phyloP scores from a whole-genome alignment of 1,284 basidiomycete genomes.

The Malassezia brasiliensis region DNA sequence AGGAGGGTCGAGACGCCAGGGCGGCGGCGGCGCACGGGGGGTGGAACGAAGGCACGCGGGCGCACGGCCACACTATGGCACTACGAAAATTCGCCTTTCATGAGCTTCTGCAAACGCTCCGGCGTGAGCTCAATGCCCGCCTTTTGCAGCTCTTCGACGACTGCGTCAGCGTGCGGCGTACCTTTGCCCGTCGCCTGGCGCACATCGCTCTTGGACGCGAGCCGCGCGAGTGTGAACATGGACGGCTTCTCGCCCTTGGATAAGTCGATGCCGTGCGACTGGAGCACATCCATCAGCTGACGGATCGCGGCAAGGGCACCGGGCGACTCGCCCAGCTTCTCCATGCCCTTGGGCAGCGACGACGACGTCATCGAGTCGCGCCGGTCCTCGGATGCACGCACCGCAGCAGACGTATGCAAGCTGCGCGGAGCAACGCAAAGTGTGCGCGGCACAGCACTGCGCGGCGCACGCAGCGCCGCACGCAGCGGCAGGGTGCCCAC shows the following conservation, averaged over 20 bases:
- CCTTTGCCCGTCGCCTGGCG: constrained; percentile 29
- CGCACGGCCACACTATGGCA: no score
- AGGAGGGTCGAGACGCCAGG: no score
- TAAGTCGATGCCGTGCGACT: constrained; percentile 33
- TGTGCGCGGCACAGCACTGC: neutral
- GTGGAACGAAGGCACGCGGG: no score
- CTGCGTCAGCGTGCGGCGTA: constrained; percentile 19
- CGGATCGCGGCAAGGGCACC: constrained; percentile 28
- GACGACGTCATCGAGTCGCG: constrained; percentile 1
- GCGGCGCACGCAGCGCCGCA: neutral
- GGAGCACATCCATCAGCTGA: constrained; percentile 27
- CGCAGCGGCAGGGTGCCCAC: neutral
- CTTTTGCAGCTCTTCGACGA: constrained; percentile 35
- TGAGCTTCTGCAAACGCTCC: constrained; percentile 28
- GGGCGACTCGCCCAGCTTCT: constrained; percentile 31
- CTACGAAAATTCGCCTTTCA: constrained; percentile 18
- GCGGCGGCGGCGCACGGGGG: no score
- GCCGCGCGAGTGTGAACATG: constrained; percentile 32
- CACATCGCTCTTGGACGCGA: constrained; percentile 30
- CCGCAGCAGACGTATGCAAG: neutral
- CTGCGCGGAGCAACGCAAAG: neutral
- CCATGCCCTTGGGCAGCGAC: constrained; percentile 31
- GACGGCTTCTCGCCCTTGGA: constrained; percentile 26
- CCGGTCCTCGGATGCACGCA: constrained; percentile 11
- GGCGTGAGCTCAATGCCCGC: constrained; percentile 37